Conservation (phyloP, 2,329 filamentous ascomycete species). For the Neonectria sp. region DNA sequence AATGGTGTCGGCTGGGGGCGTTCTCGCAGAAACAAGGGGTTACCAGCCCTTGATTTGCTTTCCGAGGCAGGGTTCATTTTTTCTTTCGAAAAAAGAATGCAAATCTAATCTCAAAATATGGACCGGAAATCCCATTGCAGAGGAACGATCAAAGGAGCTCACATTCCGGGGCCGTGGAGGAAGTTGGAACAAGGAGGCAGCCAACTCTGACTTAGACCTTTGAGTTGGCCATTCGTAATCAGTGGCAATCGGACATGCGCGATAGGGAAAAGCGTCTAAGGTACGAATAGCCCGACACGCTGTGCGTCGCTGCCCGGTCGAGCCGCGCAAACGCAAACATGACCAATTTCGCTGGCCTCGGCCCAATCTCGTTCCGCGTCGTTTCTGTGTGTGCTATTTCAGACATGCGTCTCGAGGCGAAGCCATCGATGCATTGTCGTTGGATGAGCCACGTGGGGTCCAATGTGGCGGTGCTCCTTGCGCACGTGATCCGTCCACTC, state of each 20-base stretch:
- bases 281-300: background rate
- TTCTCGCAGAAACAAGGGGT: slow-evolving; percentile 30
- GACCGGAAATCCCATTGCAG: slow-evolving; percentile 17
- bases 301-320: slow-evolving; percentile 14
- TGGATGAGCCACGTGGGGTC: slow-evolving; percentile 43
- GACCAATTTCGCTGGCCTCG: slow-evolving; percentile 9
- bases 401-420: slow-evolving; percentile 37
- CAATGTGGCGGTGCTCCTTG: slow-evolving; percentile 37
- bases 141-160: slow-evolving; percentile 8
- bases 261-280: slow-evolving; percentile 1
- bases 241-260: slow-evolving; percentile 20
- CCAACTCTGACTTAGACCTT: slow-evolving; percentile 11
- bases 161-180: background rate
- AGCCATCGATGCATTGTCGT: slow-evolving; percentile 30
- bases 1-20: slow-evolving; percentile 32
- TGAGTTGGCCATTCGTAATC: slow-evolving; percentile 12
- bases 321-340: slow-evolving; percentile 16
- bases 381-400: slow-evolving; percentile 33
- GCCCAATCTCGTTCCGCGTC: slow-evolving; percentile 24
- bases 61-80: slow-evolving; percentile 7
- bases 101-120: slow-evolving; percentile 29
- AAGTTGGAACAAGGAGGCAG: slow-evolving; percentile 22
- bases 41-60: slow-evolving; percentile 27
- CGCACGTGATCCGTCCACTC: slow-evolving; percentile 32
- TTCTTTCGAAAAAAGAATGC: slow-evolving; percentile 14